phyloP scores from a whole-genome alignment of 2,329 filamentous ascomycete genomes.

The Verticillium longisporum region DNA sequence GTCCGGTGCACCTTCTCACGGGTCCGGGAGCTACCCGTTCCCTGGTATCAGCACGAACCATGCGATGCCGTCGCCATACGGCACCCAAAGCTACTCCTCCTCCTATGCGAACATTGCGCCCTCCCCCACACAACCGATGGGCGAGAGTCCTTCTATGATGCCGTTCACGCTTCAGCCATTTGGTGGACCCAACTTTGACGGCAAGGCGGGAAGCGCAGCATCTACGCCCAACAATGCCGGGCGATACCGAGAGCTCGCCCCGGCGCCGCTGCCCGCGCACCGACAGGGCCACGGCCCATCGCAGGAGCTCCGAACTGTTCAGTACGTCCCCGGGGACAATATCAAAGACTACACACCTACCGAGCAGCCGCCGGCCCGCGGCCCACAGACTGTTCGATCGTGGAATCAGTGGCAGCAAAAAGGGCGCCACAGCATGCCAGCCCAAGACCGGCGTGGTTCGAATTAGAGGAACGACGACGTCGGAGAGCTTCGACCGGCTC shows the following conservation, averaged over 20 bases:
- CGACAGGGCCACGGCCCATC: conserved; percentile 36
- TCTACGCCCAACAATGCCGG: conserved; percentile 10
- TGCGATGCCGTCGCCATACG: neutral
- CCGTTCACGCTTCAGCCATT: conserved; percentile 3
- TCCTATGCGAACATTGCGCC: conserved; percentile 10
- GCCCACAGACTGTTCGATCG: conserved; percentile 49
- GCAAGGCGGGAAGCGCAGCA: conserved; percentile 9
- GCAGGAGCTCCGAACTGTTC: conserved; percentile 51
- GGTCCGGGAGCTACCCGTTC: neutral
- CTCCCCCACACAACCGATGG: neutral
- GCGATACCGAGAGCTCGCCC: conserved; percentile 50
- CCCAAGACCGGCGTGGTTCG: conserved; percentile 12
- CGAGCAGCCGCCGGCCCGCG: conserved; percentile 48
- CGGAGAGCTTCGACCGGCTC: neutral
- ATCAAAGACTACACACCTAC: conserved; percentile 52
- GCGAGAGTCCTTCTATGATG: conserved; percentile 3
- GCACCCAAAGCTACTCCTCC: neutral
- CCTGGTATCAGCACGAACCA: neutral
- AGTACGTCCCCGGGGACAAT: conserved; percentile 45
- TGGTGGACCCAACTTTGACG: neutral
- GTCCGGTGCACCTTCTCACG: conserved; percentile 1
- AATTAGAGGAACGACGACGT: conserved; percentile 6
- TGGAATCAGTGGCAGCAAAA: conserved; percentile 33
- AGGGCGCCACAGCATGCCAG: conserved; percentile 26
- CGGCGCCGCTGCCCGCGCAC: conserved; percentile 48